Evolutionary conservation across 106 monocot species (phyloP).

Genomic region (Dendrobium catenatum): DNA sequence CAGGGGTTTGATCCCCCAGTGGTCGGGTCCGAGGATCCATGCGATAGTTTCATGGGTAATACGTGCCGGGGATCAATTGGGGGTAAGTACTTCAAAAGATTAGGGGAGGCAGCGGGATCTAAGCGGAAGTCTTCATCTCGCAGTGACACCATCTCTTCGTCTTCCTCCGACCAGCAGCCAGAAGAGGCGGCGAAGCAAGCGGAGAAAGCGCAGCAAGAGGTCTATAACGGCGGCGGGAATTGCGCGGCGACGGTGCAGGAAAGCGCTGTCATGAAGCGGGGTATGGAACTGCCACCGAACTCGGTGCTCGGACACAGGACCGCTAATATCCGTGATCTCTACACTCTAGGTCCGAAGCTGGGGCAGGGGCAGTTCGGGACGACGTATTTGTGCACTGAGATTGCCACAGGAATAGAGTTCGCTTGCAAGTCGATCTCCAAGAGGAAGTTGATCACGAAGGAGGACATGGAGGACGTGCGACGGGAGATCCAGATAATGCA

Average conservation of each 20-base stretch:
- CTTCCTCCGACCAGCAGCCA: background rate
- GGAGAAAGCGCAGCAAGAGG: background rate
- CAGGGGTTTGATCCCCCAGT: background rate
- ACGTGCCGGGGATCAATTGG: slow-evolving; percentile 52
- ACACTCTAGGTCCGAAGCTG: slow-evolving; percentile 46
- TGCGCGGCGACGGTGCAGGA: background rate
- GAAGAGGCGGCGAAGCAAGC: background rate
- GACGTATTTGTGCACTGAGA: slow-evolving; percentile 49
- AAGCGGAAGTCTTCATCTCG: background rate
- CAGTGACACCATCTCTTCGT: background rate
- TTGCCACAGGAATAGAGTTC: slow-evolving; percentile 36
- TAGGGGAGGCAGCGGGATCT: slow-evolving; percentile 10
- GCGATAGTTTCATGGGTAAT: slow-evolving; percentile 62
- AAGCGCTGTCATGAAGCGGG: slow-evolving; percentile 7
- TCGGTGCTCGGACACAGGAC: slow-evolving; percentile 47
- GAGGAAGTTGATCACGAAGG: slow-evolving; percentile 48
- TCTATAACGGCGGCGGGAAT: background rate
- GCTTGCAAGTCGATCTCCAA: slow-evolving; percentile 73
- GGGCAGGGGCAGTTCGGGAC: slow-evolving; percentile 79
- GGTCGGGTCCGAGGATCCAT: background rate
- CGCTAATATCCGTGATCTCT: slow-evolving; percentile 39
- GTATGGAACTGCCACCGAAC: background rate
- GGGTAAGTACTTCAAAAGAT: slow-evolving; percentile 8
- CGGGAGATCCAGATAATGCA: slow-evolving; percentile 78
- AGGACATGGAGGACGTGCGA: slow-evolving; percentile 62